Percentiles rank a stretch among this genome's conserved stretches.
These are phyloP conservation scores for Powellomyces hirtus DNA, from an alignment of 192 early-diverging fungal species.

Conservation along the genomic window DNA sequence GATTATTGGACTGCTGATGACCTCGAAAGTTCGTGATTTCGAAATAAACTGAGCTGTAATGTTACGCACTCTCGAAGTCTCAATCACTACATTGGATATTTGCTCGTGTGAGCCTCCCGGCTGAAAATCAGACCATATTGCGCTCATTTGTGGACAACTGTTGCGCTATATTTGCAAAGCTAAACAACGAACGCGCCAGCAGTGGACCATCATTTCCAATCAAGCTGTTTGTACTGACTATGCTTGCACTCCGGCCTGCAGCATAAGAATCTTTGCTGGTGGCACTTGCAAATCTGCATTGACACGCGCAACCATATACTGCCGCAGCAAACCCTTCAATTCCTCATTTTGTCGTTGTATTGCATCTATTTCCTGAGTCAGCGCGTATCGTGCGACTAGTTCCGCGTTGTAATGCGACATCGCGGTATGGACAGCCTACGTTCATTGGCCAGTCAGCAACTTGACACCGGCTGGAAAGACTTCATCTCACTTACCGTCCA, in stretches of 20 bases:
- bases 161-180: no score
- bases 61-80: no score
- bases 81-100: no score
- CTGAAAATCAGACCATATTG: no score
- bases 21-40: constrained; percentile 24
- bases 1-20: constrained; percentile 86
- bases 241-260: constrained; percentile 38
- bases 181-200: no score
- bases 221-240: no score
- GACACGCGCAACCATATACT: constrained; percentile 54
- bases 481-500: constrained; percentile 45
- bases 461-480: background rate
- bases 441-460: background rate
- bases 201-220: no score
- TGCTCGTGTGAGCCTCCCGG: no score
- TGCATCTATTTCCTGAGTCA: constrained; percentile 43
- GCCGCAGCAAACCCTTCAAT: constrained; percentile 46
- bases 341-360: constrained; percentile 53
- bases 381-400: constrained; percentile 38
- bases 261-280: constrained; percentile 52
- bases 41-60: background rate
- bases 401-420: constrained; percentile 54
- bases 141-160: no score
- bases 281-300: constrained; percentile 58
- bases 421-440: constrained; percentile 23